Base-by-base conservation (phyloP, 805 yeast genomes). In the Tetrapisispora nanseiensis region DNA sequence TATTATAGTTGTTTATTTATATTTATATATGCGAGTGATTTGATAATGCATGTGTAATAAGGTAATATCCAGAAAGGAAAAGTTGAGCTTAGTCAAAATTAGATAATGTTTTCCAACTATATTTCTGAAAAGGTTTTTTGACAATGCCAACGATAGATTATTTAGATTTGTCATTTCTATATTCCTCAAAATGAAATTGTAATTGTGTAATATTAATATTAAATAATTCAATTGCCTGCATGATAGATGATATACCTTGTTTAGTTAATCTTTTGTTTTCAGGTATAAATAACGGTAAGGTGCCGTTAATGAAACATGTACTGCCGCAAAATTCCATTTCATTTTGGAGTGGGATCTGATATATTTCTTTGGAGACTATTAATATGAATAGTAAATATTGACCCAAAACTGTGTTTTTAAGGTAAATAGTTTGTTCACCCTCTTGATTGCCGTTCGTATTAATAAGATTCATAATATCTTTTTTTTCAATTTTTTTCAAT, bases 381-480 rank as follows among this genome's bases (percentile, higher is more conserved):
- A 22, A 9, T 16, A 40, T 33, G n/a, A 37, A 37, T n/a, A 37
- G 20, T 18, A 34, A 33, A 22, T 40, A 40, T 35, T 56, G 54
- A 3, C 66, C 66, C 13, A 61, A 43, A 20, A 46, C 39, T 6
- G 55, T 45, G 41, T 56, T 59, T 4, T 49, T 32, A 5, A 31
- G 5, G n/a, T 46, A 40, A 20, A 46, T 46, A 4, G 34, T 40
- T 10, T 45, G 42, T 22, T 45, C 42, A 2, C 45, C 37, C 4
- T n/a, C 23, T 32, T 16, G 12, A 6, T 32, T 32, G 11, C 13
- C 16, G 7, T 3, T 18, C 7, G 19, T n/a, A 11, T 13, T 24
- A 7, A 32, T 21, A 19, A 51, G 41, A 16, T 37, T 26, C 7
- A 50, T 13, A 6, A 54, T 15, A 5, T 29, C 39, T 11, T 34